Base-by-base conservation (phyloP, 75 land plant species). In the Cupressus sempervirens region DNA sequence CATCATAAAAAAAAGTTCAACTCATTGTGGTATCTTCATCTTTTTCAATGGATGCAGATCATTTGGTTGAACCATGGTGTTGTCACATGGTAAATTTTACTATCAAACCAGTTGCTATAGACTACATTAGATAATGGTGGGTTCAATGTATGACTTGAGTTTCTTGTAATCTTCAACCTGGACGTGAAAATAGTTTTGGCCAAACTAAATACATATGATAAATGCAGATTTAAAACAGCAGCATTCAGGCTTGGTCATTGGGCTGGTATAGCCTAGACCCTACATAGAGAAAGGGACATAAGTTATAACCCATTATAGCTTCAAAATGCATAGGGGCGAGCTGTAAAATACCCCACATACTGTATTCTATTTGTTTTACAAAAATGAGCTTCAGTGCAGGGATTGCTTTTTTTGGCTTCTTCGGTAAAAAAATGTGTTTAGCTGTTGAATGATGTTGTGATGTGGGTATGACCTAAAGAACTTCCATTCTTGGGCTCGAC, bases 111-210 rank as follows among this genome's bases (percentile, higher is more conserved):
- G 8, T 62, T 23, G 67, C 67, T 62, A 62, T 1, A 26, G 67
- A 62, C n/a, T 62, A 23, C 6, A 23, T n/a, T 62, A 62, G 29
- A 62, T 62, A 5, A 26, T 62, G 7, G 29, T 62, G 67, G 67
- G 67, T 62, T 62, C 7, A 62, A 26, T 62, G 29, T 62, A 23
- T 7, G 26, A 62, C 1, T 23, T 26, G 0, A 62, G 26, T 23
- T 62, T n/a, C 67, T 62, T 62, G n/a, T 62, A 62, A 62, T 62
- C 67, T 62, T 62, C 67, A 62, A 56, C 62, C 62, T 56, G 62
- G 62, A 23, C 18, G 62, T 4, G 18, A 5, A 56, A 62, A 62
- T 62, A 26, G n/a, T 62, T 6, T 23, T 62, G n/a, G 26, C 7
- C 26, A 29, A 58, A 58, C 65, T 62, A 23, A 62, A 23, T 62